phyloP scores from a whole-genome alignment of 2,329 filamentous ascomycete genomes.

The Fusarium dimerum region DNA sequence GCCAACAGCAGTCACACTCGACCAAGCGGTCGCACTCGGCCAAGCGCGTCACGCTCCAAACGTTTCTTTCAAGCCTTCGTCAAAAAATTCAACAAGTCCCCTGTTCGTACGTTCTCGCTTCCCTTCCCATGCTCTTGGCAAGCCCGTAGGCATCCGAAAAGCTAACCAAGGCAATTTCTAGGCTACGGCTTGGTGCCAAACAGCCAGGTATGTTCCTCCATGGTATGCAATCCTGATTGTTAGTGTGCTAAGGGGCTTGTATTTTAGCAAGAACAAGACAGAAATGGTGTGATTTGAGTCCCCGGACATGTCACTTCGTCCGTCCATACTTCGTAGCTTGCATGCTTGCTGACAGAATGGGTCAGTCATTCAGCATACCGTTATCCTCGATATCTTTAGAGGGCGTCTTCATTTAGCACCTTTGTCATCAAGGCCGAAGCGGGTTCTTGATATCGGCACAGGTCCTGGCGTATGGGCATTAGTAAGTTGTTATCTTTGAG shows the following conservation, averaged over 20 bases:
- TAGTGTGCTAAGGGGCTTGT: slow-evolving; percentile 9
- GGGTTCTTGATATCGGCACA: slow-evolving; percentile 23
- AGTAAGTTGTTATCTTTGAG: slow-evolving; percentile 4
- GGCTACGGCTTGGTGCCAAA: slow-evolving; percentile 23
- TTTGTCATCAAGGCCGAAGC: slow-evolving; percentile 14
- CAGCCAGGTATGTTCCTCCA: slow-evolving; percentile 17
- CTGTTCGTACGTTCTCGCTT: slow-evolving; percentile 19
- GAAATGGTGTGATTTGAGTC: slow-evolving; percentile 19
- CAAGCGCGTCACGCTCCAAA: slow-evolving; percentile 19
- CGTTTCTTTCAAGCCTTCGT: slow-evolving; percentile 24
- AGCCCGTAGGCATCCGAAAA: not conserved
- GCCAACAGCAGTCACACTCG: too few relatives aligned
- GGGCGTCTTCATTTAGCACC: slow-evolving; percentile 23
- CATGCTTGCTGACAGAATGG: slow-evolving; percentile 9
- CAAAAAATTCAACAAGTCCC: slow-evolving; percentile 22
- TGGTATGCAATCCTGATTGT: not conserved
- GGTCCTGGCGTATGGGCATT: slow-evolving; percentile 22
- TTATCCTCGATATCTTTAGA: slow-evolving; percentile 23
- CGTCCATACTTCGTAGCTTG: not conserved
- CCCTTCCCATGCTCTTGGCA: slow-evolving; percentile 1
- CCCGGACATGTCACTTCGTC: slow-evolving; percentile 2
- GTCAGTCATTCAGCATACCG: slow-evolving; percentile 23
- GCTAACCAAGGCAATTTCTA: slow-evolving; percentile 9
- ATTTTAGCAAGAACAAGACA: slow-evolving; percentile 24
- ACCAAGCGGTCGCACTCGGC: slow-evolving; percentile 7